Conservation (phyloP, 345 rosid species). For the Bruguiera gymnorhiza region DNA sequence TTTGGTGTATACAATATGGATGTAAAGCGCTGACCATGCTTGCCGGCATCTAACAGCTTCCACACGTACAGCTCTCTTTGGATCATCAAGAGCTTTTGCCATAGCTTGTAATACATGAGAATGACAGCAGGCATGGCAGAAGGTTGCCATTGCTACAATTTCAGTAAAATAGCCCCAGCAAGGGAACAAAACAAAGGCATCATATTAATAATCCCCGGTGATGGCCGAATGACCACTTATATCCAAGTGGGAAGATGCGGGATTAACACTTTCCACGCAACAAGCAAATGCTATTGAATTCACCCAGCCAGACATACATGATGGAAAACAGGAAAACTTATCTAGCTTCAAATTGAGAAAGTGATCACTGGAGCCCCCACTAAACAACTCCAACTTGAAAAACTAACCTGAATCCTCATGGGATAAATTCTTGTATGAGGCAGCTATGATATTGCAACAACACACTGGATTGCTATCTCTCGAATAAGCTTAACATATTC, state of each 20-base stretch:
- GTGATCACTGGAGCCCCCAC: too few species aligned
- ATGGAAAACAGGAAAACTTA: too few species aligned
- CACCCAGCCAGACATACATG: too few species aligned
- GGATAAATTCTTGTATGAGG: slow-evolving; percentile 59
- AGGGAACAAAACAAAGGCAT: not conserved
- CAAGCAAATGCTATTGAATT: too few species aligned
- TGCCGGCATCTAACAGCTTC: slow-evolving; percentile 72
- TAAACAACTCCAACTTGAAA: too few species aligned
- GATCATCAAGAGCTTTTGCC: slow-evolving; percentile 69
- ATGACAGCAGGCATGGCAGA: not conserved
- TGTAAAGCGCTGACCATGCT: too few species aligned
- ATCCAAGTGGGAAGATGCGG: too few species aligned
- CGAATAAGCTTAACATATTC: slow-evolving; percentile 56
- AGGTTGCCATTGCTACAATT: not conserved
- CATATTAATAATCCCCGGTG: not conserved
- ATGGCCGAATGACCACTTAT: too few species aligned
- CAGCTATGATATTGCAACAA: slow-evolving; percentile 59
- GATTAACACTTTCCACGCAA: too few species aligned
- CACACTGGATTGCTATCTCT: slow-evolving; percentile 86
- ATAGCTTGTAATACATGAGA: slow-evolving; percentile 61
- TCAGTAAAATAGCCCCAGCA: not conserved
- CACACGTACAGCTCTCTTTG: slow-evolving; percentile 71
- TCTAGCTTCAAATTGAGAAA: too few species aligned
- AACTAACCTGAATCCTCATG: too few species aligned
- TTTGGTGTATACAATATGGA: too few species aligned